Conservation (phyloP, 2,329 filamentous ascomycete genomes). For the Colletotrichum liaoningense region DNA sequence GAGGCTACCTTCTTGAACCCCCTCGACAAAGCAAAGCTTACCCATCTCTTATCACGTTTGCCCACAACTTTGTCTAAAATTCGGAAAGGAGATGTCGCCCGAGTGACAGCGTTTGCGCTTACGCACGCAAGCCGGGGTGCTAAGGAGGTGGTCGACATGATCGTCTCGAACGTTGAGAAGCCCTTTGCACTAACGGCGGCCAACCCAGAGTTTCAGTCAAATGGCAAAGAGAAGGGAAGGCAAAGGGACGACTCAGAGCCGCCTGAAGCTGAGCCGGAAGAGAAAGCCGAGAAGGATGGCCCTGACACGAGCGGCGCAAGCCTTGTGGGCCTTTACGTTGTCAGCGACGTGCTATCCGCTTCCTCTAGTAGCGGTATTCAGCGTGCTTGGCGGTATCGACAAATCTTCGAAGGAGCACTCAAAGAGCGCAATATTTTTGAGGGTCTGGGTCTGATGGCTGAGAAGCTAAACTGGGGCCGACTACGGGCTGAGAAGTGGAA, state of each 20-base stretch:
- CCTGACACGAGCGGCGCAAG: conserved; percentile 78
- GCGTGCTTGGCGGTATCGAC: conserved; percentile 88
- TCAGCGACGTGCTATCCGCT: conserved; percentile 82
- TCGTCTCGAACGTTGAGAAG: conserved; percentile 82
- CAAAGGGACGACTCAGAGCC: conserved; percentile 50
- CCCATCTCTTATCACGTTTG: conserved; percentile 84
- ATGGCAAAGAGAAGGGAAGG: conserved; percentile 39
- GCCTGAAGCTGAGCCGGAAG: conserved; percentile 50
- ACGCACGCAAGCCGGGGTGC: conserved; percentile 86
- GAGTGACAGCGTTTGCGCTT: conserved; percentile 89
- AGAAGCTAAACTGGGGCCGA: conserved; percentile 81
- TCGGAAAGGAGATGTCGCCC: conserved; percentile 85
- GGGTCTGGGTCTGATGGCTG: conserved; percentile 78
- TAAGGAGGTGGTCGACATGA: conserved; percentile 90
- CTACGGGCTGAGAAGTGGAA: conserved; percentile 88
- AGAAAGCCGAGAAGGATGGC: conserved; percentile 55
- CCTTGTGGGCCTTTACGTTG: conserved; percentile 83
- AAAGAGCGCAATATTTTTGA: conserved; percentile 78
- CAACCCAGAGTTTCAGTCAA: conserved; percentile 54
- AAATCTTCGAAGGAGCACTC: conserved; percentile 81
- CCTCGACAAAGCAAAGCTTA: conserved; percentile 84
- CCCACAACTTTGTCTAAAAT: conserved; percentile 81
- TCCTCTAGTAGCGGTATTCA: conserved; percentile 81
- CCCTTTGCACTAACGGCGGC: conserved; percentile 81
- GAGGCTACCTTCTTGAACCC: conserved; percentile 81